Evolutionary conservation across 768 basidiomycete genomes (phyloP).

Genomic region (Lactarius pseudohatsudake): DNA sequence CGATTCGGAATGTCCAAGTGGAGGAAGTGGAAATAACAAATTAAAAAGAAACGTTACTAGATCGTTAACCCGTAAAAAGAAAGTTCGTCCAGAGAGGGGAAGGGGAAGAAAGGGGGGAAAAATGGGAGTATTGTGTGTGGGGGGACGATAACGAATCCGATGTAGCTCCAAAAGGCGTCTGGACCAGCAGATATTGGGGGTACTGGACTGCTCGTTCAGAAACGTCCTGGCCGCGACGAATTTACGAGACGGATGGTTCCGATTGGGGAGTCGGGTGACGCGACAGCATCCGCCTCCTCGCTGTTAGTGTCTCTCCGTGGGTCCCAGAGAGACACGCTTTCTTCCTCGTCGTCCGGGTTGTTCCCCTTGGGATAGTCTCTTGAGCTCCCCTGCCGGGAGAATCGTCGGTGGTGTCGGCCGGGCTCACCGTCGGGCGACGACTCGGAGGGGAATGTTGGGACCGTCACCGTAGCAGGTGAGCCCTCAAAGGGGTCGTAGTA

Average conservation of each 20-base stretch:
- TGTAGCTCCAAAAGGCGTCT: not conserved
- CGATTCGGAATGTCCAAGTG: constrained; percentile 9
- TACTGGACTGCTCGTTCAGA: constrained; percentile 1
- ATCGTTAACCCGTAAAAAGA: constrained; percentile 17
- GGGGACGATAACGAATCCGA: not conserved
- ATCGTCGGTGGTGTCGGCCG: constrained; percentile 33
- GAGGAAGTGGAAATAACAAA: not conserved
- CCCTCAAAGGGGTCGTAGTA: constrained; percentile 22
- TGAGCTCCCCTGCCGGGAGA: constrained; percentile 43
- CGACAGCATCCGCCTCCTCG: constrained; percentile 6
- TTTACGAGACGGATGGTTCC: constrained; percentile 28
- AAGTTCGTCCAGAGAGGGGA: not conserved
- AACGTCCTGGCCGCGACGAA: constrained; percentile 6
- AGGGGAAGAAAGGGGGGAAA: not conserved
- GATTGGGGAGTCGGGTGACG: constrained; percentile 14
- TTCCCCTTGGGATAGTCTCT: constrained; percentile 42
- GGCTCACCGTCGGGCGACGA: not conserved
- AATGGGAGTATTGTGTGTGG: not conserved
- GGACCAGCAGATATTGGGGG: not conserved
- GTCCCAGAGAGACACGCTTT: constrained; percentile 54
- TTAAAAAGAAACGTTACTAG: constrained; percentile 17
- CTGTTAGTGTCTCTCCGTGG: constrained; percentile 6
- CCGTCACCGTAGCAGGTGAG: constrained; percentile 10
- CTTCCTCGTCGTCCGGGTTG: constrained; percentile 52
- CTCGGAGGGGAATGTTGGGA: constrained; percentile 17